Base-by-base conservation (phyloP, 2,329 filamentous ascomycete species). In the Hymenoscyphus occultus region DNA sequence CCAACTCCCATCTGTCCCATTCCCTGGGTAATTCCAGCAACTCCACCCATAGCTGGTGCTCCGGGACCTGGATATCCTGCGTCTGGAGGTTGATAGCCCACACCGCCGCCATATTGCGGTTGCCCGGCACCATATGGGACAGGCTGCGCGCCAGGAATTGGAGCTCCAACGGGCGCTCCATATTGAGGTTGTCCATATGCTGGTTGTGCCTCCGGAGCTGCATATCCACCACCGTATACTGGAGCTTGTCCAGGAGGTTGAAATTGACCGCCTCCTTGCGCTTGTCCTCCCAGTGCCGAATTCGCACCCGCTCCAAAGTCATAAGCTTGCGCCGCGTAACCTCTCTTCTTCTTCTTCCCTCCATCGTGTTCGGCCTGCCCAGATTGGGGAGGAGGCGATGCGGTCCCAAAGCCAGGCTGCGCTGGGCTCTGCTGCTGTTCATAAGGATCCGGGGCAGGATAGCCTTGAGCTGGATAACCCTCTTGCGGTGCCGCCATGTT, bases 281-380 rank as follows among this genome's bases (percentile, higher is more conserved):
- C 80, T 72, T 90, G 88, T 72, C 91, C 91, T 35, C 86, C 88
- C 76, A 69, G 77, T 60, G 81, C 84, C 64, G 90, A 88, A 83
- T 98, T 98, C 75, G 91, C 91, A 73, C 94, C 95, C 60, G 86
- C 85, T 60, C 91, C 92, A 73, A 98, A 95, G 66, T 96, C 94
- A 78, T 96, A 99, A 57, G 94, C 94, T 78, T 96, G 91, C 64
- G 92, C 92, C 63, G 95, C 95, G 81, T 98, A 98, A 64, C 91
- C 90, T 82, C 93, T 86, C 85, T 96, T 97, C 86, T 97, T 97
- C 82, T 93, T 93, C 78, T 85, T 88, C 68, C 80, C 74, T 19
- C 71, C 83, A 58, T 81, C 80, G 56, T 82, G 82, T 56, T 77
- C 75, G 56, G 68, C 72, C 45, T 76, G 76, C 59, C 74, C 70